Base-by-base conservation (phyloP, 2,329 filamentous ascomycete species). In the Arthrobotrys conoides region DNA sequence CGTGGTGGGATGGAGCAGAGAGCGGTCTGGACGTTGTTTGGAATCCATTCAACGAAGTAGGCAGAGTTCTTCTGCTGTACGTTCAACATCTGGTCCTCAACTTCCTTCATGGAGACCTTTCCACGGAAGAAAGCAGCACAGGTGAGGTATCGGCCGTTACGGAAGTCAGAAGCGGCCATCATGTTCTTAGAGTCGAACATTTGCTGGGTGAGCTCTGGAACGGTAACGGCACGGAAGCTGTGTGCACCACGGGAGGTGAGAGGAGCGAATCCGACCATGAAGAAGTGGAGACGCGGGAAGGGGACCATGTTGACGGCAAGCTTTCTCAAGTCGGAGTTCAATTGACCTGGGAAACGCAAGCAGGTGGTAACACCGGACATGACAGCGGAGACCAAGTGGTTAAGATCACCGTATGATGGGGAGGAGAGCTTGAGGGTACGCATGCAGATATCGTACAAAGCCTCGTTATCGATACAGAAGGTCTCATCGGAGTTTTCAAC, bases 121-220 rank as follows among this genome's bases (percentile, higher is more conserved):
- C 96, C 96, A 87, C 96, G 96, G 93, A 99, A 99, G 88, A 99
- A 97, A 86, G 96, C 94, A 86, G 92, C 98, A 92, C 96, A 99
- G 83, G 96, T 99, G 85, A 99, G 91, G 90, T 99, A 99, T 84
- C 96, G 96, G 86, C 96, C 96, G 87, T 98, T 99, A 84, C 96
- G 93, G 94, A 99, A 99, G 89, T 99, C 96, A 81, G 94, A 96
- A 82, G 96, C 96, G 88, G 96, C 96, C 96, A 99, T 99, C 95
- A 99, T 99, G 92, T 99, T 99, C 94, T 98, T 99, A 84, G 96
- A 95, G 89, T 99, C 96, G 89, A 97, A 99, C 94, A 99, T 98
- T 88, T 99, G 96, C 89, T 99, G 96, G 84, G 96, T 98, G 86
- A 99, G 90, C 90, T 99, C 96, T 76, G 96, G 95, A 80, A 99